Evolutionary conservation across 2,329 filamentous ascomycete genomes (phyloP).

Genomic region (Phaeosphaeriaceae sp.): DNA sequence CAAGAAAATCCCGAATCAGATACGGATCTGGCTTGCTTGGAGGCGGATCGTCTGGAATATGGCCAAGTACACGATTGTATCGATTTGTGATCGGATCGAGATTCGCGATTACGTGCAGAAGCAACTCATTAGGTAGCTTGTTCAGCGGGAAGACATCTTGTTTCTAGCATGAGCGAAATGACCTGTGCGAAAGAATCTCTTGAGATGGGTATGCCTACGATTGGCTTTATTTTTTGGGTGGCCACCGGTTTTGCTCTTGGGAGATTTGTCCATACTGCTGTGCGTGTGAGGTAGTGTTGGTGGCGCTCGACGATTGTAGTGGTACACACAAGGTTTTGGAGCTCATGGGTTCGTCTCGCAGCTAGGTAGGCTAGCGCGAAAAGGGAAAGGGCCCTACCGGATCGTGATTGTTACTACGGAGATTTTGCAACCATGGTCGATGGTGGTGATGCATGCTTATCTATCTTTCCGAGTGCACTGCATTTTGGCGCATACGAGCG

Average conservation of each 20-base stretch:
- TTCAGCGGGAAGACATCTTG: conserved; percentile 1
- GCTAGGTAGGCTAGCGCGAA: background rate
- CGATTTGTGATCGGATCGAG: conserved; percentile 12
- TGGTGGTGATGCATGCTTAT: background rate
- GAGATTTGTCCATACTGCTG: background rate
- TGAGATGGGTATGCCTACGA: background rate
- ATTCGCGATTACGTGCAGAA: conserved; percentile 15
- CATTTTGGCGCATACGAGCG: no score
- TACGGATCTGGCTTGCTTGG: conserved; percentile 8
- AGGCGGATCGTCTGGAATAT: conserved; percentile 18
- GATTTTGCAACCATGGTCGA: background rate
- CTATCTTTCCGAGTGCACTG: background rate
- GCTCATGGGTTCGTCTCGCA: background rate
- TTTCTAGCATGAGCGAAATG: background rate
- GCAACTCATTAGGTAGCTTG: conserved; percentile 20
- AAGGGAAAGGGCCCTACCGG: background rate
- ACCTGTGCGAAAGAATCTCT: background rate
- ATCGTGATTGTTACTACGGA: background rate
- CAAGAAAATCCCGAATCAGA: conserved; percentile 14
- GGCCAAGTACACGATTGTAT: conserved; percentile 16
- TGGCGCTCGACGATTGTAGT: background rate
- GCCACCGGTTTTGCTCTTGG: no score
- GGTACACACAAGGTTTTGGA: background rate
- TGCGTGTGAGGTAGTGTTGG: background rate
- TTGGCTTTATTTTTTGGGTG: background rate